These are phyloP conservation scores for Claviceps pusilla DNA, from an alignment of 2,329 filamentous ascomycete genomes.

Conservation along the genomic window DNA sequence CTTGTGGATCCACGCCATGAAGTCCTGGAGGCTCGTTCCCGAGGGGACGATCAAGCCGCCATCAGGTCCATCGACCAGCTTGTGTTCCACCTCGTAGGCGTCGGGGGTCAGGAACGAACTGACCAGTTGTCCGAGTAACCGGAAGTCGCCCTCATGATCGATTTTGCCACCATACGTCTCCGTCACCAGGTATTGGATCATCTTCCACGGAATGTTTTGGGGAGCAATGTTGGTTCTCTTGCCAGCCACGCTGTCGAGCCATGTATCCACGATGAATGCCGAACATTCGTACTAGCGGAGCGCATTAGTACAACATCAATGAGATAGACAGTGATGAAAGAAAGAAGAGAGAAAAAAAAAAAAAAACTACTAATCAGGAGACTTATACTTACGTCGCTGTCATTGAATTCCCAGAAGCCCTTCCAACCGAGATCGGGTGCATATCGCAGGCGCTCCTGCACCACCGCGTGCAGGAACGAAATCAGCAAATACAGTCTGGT, in stretches of 20 bases:
- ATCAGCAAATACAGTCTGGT: conserved; percentile 78
- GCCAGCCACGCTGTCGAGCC: conserved; percentile 70
- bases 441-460: conserved; percentile 88
- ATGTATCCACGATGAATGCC: conserved; percentile 86
- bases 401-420: conserved; percentile 99
- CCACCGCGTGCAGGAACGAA: conserved; percentile 87
- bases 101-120: conserved; percentile 64
- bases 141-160: conserved; percentile 76
- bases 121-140: conserved; percentile 58
- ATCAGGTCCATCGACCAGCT: conserved; percentile 55
- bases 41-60: conserved; percentile 60
- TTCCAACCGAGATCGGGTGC: conserved; percentile 93
- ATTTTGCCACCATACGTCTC: conserved; percentile 98
- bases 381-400: conserved; percentile 66
- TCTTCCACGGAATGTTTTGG: conserved; percentile 88
- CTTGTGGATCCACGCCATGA: conserved; percentile 78
- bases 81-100: conserved; percentile 86
- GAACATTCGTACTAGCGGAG: conserved; percentile 75
- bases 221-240: conserved; percentile 87
- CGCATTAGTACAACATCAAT: not conserved
- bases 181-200: conserved; percentile 76
- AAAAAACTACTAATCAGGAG: not conserved
- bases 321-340: not conserved
- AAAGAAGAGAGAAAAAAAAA: not conserved
- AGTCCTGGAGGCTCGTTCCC: conserved; percentile 70